Evolutionary conservation across 495 filamentous ascomycete species (phyloP), one percentile per base, ranked within the genome.

Genomic region (Xylaria telfairii): DNA sequence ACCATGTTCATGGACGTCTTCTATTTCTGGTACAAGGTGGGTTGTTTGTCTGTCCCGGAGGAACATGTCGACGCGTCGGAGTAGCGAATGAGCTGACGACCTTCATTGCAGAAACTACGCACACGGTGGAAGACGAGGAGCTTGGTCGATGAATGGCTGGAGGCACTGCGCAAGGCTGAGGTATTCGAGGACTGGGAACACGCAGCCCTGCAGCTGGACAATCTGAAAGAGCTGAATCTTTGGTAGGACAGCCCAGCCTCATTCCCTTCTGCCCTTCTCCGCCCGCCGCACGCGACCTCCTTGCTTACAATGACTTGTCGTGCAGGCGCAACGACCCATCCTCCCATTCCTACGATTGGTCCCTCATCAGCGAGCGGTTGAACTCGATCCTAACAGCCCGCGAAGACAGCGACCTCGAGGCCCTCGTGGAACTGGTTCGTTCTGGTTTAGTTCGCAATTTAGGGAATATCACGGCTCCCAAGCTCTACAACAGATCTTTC

Each of bases 391-490:
- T 91, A 70, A 87, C 85, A 47, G 92, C 93, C 0, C 90, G 91
- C n/a, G 90, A 94, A 71, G 85, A 89, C 24, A 89, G 90, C 67
- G 92, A 97, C 76, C 86, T 95, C 41, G 81, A 93, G 49, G 87
- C 87, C 19, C 82, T 98, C 3, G 89, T 92, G 32, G 93, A 93
- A 72, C 85, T 96, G 6, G 86, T 97, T 34, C 92, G 93, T 8
- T 93, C 92, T 8, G 94, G 95, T 8, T 87, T 97, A 6, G 92
- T 98, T 53, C 90, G 95, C 32, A 98, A 97, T 73, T 84, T 97
- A 10, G 95, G 93, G 42, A 96, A 97, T 74, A 97, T 98, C 68
- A 92, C 93, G 1, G 86, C 90, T 3, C 88, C 92, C n/a, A 91
- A 90, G 70, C 81, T 98, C 3, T 98, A 92, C 81, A 95, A 94